Base-by-base conservation (phyloP, 768 basidiomycete genomes). In the Thelephora ganbajun region DNA sequence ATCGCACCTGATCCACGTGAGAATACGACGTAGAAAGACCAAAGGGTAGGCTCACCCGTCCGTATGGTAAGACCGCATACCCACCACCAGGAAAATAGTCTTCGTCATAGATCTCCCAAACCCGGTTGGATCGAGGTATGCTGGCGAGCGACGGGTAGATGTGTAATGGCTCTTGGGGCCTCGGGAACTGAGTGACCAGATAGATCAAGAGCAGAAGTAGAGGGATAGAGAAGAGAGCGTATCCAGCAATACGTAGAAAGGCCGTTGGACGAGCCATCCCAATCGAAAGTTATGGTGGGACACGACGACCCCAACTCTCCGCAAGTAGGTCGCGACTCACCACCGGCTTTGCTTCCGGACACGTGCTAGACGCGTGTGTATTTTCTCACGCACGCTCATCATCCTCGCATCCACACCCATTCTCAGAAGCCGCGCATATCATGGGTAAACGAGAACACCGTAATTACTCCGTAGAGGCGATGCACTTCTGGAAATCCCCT, bases 51-150 rank as follows among this genome's bases (percentile, higher is more conserved):
- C 11, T 19, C 16, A 46, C 48, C 54, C 50, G 68, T 36, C 86
- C 86, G 48, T 71, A 70, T 1, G 86, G 85, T 44, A 87, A 66
- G 1, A 64, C 61, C 3, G 71, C 80, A 61, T 86, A 87, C 9
- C 67, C 72, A 6, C 80, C 79, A 11, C 77, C 72, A 0, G 68
- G 59, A 56, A 77, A 85, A 55, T 73, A 79, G 52, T 83, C 71
- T 48, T 83, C 80, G 0, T 82, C 78, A 57, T 89, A 89, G 45
- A 89, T 73, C 7, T 69, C 60, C 74, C 83, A 79, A n/a, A 76
- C 75, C 18, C 71, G 70, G 26, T 68, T 69, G 23, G 72, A 65
- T 33, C 58, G 57, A 13, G 80, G 77, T 11, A 85, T 68, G 26
- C 72, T 73, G 2, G 79, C 72, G 6, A 87, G 68, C 5, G 80